Percentiles rank a stretch among this genome's conserved stretches.
Conservation (phyloP, 106 monocot species). For the Amphibolis antarctica region DNA sequence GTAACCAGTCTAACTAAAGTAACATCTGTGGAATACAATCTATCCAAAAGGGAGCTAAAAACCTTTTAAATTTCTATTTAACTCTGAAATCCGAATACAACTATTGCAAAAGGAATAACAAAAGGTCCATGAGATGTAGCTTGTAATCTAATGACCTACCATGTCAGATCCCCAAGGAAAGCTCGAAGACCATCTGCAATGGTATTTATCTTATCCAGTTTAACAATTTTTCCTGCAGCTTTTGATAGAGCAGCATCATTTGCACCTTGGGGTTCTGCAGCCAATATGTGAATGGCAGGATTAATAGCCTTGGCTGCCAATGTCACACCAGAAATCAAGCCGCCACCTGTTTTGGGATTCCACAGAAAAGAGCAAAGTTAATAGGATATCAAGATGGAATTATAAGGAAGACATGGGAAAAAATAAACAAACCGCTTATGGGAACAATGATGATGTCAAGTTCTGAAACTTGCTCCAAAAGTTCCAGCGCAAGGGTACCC, state of each 20-base stretch:
- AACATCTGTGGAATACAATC: no score
- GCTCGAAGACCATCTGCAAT: slow-evolving; percentile 91
- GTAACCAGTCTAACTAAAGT: no score
- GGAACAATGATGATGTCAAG: slow-evolving; percentile 80
- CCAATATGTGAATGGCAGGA: slow-evolving; percentile 63
- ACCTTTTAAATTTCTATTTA: no score
- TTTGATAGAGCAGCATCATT: slow-evolving; percentile 89
- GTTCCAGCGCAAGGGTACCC: slow-evolving; percentile 75
- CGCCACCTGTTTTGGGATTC: slow-evolving; percentile 43
- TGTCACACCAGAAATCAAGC: slow-evolving; percentile 80
- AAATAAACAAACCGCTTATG: slow-evolving; percentile 62
- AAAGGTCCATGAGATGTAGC: no score
- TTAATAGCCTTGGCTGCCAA: slow-evolving; percentile 89
- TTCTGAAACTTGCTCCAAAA: slow-evolving; percentile 63
- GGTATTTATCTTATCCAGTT: slow-evolving; percentile 49
- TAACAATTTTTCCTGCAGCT: slow-evolving; percentile 51
- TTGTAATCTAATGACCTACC: slow-evolving; percentile 25
- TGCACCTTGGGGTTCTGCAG: slow-evolving; percentile 89
- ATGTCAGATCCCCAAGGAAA: slow-evolving; percentile 81
- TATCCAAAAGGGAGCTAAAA: no score
- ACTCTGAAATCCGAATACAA: background rate
- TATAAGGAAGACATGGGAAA: background rate
- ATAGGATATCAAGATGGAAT: background rate
- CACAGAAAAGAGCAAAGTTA: background rate
- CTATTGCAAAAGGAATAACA: no score